Evolutionary conservation across 176 grass and related monocot species (phyloP).

Genomic region (Puya raimondii): DNA sequence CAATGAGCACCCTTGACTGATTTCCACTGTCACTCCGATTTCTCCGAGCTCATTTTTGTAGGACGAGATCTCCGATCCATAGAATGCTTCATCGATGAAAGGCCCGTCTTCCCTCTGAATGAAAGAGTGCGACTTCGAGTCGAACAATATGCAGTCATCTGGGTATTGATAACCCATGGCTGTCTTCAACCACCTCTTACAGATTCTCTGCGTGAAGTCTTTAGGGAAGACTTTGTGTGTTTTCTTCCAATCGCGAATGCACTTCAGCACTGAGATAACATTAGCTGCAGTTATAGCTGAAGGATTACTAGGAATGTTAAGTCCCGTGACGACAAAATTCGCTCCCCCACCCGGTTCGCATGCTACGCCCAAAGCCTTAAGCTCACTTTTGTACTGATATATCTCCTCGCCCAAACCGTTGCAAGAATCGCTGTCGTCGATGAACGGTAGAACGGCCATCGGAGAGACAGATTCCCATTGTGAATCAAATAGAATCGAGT

Average conservation of each 20-base stretch:
- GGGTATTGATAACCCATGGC: conserved; percentile 37
- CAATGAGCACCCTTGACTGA: conserved; percentile 11
- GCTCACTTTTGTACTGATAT: conserved; percentile 46
- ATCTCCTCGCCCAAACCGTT: conserved; percentile 34
- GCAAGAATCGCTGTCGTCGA: conserved; percentile 24
- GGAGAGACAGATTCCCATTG: conserved; percentile 34
- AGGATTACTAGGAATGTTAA: conserved; percentile 40
- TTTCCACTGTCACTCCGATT: conserved; percentile 45
- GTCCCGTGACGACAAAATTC: conserved; percentile 32
- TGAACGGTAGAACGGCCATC: conserved; percentile 49
- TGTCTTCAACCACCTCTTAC: conserved; percentile 52
- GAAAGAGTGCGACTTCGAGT: conserved; percentile 23
- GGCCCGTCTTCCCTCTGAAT: conserved; percentile 38
- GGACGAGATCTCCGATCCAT: conserved; percentile 26
- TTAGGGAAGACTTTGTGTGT: not conserved
- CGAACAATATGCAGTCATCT: conserved; percentile 43
- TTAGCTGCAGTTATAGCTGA: conserved; percentile 17
- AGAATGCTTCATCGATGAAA: conserved; percentile 68
- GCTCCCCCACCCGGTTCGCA: conserved; percentile 22
- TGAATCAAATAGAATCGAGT: conserved; percentile 29
- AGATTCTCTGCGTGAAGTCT: conserved; percentile 28
- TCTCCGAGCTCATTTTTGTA: conserved; percentile 26
- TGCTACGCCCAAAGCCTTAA: conserved; percentile 37
- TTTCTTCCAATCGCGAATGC: conserved; percentile 16
- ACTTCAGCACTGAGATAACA: conserved; percentile 33